Evolutionary conservation across 2,329 filamentous ascomycete species (phyloP).

Genomic region (Arthrobotrys iridis): DNA sequence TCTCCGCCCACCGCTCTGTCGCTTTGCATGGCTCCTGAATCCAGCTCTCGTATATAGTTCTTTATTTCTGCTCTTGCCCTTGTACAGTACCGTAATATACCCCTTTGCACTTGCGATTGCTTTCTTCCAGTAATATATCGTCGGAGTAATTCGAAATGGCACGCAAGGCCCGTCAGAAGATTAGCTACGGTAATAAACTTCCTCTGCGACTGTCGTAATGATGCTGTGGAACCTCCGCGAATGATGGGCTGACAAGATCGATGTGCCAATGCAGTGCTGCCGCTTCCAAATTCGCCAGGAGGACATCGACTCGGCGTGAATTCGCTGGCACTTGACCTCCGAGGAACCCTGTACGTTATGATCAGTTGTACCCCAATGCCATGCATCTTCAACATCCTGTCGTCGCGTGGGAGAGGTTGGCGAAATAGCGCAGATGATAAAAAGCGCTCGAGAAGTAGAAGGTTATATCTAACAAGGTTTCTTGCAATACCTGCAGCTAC

Average conservation of each 20-base stretch:
- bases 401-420: neutral
- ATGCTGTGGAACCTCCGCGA: constrained; percentile 31
- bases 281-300: constrained; percentile 76
- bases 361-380: constrained; percentile 12
- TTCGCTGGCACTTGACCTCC: constrained; percentile 87
- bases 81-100: constrained; percentile 40
- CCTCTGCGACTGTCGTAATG: constrained; percentile 21
- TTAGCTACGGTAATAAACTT: constrained; percentile 71
- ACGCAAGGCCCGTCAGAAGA: constrained; percentile 75
- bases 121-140: constrained; percentile 9
- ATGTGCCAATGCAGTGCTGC: constrained; percentile 68
- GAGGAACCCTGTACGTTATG: constrained; percentile 87
- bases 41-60: constrained; percentile 25
- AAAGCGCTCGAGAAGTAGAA: neutral
- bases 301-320: constrained; percentile 95
- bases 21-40: constrained; percentile 13
- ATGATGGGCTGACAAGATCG: constrained; percentile 28
- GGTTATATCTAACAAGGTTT: constrained; percentile 29
- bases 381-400: neutral
- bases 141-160: constrained; percentile 65
- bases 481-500: constrained; percentile 72
- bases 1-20: constrained; percentile 20
- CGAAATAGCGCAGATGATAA: constrained; percentile 6
- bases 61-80: constrained; percentile 1
- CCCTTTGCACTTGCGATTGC: constrained; percentile 23